Evolutionary conservation across 2,329 filamentous ascomycete species (phyloP), one percentile per base, ranked within the genome.

Genomic region (Tricladium varicosporioides): DNA sequence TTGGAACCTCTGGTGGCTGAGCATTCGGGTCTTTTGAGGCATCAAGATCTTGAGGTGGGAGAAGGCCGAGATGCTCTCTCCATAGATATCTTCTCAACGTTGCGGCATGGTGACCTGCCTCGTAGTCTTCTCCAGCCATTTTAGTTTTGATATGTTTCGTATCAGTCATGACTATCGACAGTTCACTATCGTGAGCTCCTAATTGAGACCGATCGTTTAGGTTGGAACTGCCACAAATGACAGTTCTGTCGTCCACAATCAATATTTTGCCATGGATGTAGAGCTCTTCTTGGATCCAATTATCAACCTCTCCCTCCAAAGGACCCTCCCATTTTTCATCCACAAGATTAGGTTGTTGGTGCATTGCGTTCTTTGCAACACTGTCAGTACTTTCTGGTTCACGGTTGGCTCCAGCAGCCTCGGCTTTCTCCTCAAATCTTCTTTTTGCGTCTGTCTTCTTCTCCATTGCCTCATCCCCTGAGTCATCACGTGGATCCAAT

Each of bases 211-310:
- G 87, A 70, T 97, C 93, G 71, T 97, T 97, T 66, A 97, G 80
- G 73, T 97, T 97, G 62, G 89, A 91, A 22, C 87, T 92, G 15
- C 91, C 91, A 69, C 91, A 94, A 53, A 97, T 84, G 1, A 89
- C 91, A 48, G 91, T 81, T 53, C 86, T 85, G 71, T 97, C 93
- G 69, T 97, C 92, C 1, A 88, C 88, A 64, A 97, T 93, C 63
- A 94, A 81, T 36, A 97, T 80, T 75, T 97, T 99, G 27, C 86
- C 89, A 72, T 99, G 94, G 48, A 97, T 87, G 71, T 99, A 99
- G 1, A 97, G 82, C 72, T 99, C 93, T 71, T 99, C 94, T 70
- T 96, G 93, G 58, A 97, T 87, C 78, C 94, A 95, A 70, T 95
- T 91, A 53, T 88, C 82, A 56, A 92, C 88, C 72, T 97, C 94